Percentiles rank a stretch among this genome's conserved stretches.
Conservation (phyloP, 164 flowering plant species). For the Cinnamomum micranthum region DNA sequence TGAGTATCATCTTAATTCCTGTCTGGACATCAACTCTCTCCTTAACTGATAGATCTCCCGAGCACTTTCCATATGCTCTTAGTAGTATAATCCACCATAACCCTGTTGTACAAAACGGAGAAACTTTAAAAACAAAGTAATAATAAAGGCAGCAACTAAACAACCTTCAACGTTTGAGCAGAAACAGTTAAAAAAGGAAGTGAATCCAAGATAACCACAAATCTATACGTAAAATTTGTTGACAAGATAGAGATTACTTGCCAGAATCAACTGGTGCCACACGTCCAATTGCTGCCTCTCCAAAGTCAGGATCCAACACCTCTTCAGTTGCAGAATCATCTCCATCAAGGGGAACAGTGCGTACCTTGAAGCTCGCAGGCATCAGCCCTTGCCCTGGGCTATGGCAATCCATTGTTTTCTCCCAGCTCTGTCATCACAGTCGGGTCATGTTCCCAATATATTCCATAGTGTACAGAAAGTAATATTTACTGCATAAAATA, state of each 20-base stretch:
- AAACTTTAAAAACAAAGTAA: background rate
- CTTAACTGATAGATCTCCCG: conserved; percentile 69
- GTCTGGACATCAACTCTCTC: conserved; percentile 83
- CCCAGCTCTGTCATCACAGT: conserved; percentile 59
- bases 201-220: background rate
- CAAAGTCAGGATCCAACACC: conserved; percentile 79
- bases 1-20: conserved; percentile 79
- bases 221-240: background rate
- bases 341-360: conserved; percentile 77
- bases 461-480: no score
- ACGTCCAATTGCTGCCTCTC: conserved; percentile 89
- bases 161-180: background rate
- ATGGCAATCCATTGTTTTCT: conserved; percentile 81
- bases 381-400: conserved; percentile 89
- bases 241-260: background rate
- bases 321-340: conserved; percentile 72
- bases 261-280: conserved; percentile 94
- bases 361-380: conserved; percentile 89
- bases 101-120: conserved; percentile 32
- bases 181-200: background rate
- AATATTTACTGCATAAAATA: no score
- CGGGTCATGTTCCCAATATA: no score
- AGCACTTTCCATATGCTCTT: conserved; percentile 78
- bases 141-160: background rate
- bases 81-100: conserved; percentile 83